Evolutionary conservation across 2,329 filamentous ascomycete genomes (phyloP).

Genomic region (Sporothrix pallida): DNA sequence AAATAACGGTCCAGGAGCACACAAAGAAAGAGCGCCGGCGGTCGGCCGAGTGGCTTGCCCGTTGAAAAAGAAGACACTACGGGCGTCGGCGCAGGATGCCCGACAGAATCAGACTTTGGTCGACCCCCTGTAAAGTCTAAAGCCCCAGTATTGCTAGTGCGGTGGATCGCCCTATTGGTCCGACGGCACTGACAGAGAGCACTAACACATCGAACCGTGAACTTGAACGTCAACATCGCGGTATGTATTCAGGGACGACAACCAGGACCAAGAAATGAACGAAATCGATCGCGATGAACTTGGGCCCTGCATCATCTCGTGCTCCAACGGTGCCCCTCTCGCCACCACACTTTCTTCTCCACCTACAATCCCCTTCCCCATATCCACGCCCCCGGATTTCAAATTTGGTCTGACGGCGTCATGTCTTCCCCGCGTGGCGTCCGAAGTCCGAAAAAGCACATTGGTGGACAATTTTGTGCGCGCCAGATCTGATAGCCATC

Average conservation of each 20-base stretch:
- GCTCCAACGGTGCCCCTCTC: not conserved
- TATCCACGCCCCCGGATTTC: not conserved
- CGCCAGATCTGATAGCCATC: not conserved
- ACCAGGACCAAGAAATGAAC: no score
- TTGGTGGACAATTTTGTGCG: conserved; percentile 22
- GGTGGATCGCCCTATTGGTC: not conserved
- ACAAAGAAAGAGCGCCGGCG: not conserved
- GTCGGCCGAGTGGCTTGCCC: conserved; percentile 2
- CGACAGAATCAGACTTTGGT: not conserved
- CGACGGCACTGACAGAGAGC: not conserved
- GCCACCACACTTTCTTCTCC: not conserved
- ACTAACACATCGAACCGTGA: no score
- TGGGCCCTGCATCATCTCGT: conserved; percentile 2
- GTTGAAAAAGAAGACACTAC: not conserved
- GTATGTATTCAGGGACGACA: not conserved
- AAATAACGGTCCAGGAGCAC: no score
- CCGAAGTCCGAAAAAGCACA: not conserved
- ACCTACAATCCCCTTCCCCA: no score
- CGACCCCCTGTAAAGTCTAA: no score
- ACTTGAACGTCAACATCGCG: not conserved
- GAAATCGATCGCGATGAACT: no score
- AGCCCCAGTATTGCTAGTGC: not conserved
- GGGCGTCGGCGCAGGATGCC: conserved; percentile 23
- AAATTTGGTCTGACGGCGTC: not conserved
- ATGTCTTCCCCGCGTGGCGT: not conserved